Conservation (phyloP, 768 basidiomycete genomes). For the Zangia roseola region DNA sequence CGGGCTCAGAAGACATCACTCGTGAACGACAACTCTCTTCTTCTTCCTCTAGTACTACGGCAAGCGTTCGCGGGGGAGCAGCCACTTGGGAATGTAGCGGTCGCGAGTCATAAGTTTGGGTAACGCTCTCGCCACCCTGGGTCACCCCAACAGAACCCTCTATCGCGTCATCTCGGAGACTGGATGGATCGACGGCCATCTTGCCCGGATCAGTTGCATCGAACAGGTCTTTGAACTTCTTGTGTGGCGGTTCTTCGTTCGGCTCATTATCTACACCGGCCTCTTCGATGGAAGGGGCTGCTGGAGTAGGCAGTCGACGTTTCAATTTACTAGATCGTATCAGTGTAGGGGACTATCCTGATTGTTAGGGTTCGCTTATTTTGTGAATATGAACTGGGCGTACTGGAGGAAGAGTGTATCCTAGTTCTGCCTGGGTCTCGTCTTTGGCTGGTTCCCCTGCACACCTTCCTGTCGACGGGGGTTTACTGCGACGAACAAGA, state of each 20-base stretch:
- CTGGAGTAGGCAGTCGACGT: constrained; percentile 46
- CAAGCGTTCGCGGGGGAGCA: constrained; percentile 19
- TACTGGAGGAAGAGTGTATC: constrained; percentile 27
- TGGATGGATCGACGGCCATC: constrained; percentile 27
- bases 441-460: constrained; percentile 11
- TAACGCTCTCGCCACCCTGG: constrained; percentile 21
- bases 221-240: constrained; percentile 71
- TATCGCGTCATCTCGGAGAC: constrained; percentile 9
- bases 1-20: not conserved
- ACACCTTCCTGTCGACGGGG: constrained; percentile 11
- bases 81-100: constrained; percentile 4
- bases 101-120: constrained; percentile 25
- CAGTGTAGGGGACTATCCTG: constrained; percentile 39
- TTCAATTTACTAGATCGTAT: constrained; percentile 47
- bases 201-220: constrained; percentile 59
- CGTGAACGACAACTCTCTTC: constrained; percentile 38
- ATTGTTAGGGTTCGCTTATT: not conserved
- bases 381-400: not conserved
- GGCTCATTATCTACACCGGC: constrained; percentile 14
- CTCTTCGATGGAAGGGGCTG: constrained; percentile 19
- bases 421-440: constrained; percentile 9
- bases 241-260: constrained; percentile 52
- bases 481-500: constrained; percentile 24
- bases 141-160: constrained; percentile 13
- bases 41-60: constrained; percentile 55